These are phyloP conservation scores for Herpetospermum pedunculosum DNA, from an alignment of 306 rosid genomes.

Conservation along the genomic window DNA sequence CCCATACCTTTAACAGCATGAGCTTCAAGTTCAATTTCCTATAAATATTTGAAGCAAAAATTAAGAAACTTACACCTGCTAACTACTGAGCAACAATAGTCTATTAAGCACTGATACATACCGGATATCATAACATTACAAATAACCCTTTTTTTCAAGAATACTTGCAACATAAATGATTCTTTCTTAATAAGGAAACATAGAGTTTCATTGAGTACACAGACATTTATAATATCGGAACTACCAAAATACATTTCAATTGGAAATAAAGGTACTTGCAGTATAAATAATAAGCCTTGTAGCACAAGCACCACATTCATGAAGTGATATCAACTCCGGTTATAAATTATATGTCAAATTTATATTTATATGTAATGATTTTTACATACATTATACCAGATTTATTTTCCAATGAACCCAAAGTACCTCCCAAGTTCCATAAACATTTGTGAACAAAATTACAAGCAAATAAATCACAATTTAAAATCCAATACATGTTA, in stretches of 20 bases:
- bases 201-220: not conserved
- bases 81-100: not conserved
- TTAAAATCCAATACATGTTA: not conserved
- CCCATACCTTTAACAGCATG: slow-evolving; percentile 97
- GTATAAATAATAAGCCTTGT: not conserved
- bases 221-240: not conserved
- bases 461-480: not conserved
- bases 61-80: not conserved
- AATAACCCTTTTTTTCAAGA: not conserved
- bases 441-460: not conserved
- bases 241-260: not conserved
- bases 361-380: not conserved
- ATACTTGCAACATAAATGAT: not conserved
- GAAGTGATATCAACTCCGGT: not conserved
- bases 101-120: not conserved
- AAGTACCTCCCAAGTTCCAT: not conserved
- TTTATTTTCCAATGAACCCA: not conserved
- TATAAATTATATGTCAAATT: not conserved
- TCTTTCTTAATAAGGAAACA: not conserved
- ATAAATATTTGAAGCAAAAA: slow-evolving; percentile 10
- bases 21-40: slow-evolving; percentile 96
- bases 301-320: not conserved
- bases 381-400: not conserved
- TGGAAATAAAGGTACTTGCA: not conserved
- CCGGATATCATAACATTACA: not conserved